phyloP scores from a whole-genome alignment of 2,329 filamentous ascomycete species.

The Metarhizium brunneum region DNA sequence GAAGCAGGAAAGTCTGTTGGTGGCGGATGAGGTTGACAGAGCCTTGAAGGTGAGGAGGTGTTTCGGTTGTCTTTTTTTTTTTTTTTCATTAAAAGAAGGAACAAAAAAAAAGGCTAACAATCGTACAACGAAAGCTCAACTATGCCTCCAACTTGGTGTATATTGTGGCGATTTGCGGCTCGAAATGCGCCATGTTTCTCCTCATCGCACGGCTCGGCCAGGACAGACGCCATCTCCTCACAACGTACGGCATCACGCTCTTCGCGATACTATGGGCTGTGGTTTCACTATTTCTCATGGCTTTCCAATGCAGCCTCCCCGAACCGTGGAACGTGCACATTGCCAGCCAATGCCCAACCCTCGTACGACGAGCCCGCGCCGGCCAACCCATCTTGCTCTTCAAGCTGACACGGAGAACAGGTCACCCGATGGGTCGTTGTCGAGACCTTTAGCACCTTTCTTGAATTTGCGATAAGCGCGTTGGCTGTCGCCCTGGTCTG shows the following conservation, averaged over 20 bases:
- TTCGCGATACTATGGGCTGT: conserved; percentile 7
- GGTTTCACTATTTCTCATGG: conserved; percentile 3
- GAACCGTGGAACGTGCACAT: conserved; percentile 6
- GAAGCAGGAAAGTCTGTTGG: conserved; percentile 3
- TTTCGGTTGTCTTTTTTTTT: too few species aligned
- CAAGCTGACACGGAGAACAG: neutral
- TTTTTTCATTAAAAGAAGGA: too few species aligned
- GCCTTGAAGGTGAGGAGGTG: conserved; percentile 8
- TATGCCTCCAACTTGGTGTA: conserved; percentile 9
- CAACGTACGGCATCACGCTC: conserved; percentile 4
- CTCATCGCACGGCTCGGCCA: conserved; percentile 9
- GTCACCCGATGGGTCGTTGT: conserved; percentile 8
- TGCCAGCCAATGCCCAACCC: neutral
- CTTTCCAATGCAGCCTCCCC: conserved; percentile 7
- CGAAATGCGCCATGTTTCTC: conserved; percentile 11
- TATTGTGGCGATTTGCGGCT: conserved; percentile 8
- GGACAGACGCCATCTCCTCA: conserved; percentile 7
- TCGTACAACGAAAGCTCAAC: neutral
- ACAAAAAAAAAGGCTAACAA: neutral
- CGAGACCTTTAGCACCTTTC: conserved; percentile 7
- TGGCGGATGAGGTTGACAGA: neutral
- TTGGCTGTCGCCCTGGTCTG: conserved; percentile 9
- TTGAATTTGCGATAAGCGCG: conserved; percentile 9
- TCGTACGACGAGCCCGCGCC: conserved; percentile 1
- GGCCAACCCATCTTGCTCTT: neutral